phyloP scores from a whole-genome alignment of 805 yeast genomes.

The Candida verbasci region DNA sequence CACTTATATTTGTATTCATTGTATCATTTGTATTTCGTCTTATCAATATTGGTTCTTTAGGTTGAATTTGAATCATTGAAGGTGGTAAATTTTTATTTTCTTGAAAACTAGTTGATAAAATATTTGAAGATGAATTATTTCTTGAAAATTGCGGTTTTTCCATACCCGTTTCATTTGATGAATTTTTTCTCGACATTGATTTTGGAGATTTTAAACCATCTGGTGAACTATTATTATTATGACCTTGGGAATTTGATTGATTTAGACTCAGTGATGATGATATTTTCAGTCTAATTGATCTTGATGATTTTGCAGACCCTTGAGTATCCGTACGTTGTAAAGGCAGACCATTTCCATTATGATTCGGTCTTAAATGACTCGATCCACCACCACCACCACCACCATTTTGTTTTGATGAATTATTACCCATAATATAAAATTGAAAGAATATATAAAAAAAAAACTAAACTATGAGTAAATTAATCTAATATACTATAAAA shows the following conservation, averaged over 20 bases:
- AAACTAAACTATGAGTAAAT: background rate
- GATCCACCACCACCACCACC: no score
- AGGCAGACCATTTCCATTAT: conserved; percentile 20
- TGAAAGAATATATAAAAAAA: background rate
- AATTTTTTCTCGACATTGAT: conserved; percentile 26
- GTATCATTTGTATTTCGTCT: conserved; percentile 45
- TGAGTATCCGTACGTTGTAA: conserved; percentile 54
- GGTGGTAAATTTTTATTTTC: conserved; percentile 46
- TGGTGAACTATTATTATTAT: background rate
- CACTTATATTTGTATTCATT: conserved; percentile 7
- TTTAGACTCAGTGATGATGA: conserved; percentile 19
- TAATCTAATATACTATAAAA: background rate
- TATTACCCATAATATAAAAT: conserved; percentile 44
- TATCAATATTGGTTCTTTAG: conserved; percentile 69
- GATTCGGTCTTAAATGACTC: conserved; percentile 4
- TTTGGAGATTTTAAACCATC: conserved; percentile 22
- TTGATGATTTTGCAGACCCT: conserved; percentile 43
- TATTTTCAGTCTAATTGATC: conserved; percentile 41
- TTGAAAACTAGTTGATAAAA: conserved; percentile 6
- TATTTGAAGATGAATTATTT: conserved; percentile 8
- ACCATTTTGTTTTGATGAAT: conserved; percentile 43
- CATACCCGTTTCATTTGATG: conserved; percentile 11
- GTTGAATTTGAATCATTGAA: conserved; percentile 65
- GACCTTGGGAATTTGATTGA: no score
- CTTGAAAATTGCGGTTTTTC: conserved; percentile 6